Evolutionary conservation across 2,329 filamentous ascomycete genomes (phyloP).

Genomic region (Emmonsia crescens): DNA sequence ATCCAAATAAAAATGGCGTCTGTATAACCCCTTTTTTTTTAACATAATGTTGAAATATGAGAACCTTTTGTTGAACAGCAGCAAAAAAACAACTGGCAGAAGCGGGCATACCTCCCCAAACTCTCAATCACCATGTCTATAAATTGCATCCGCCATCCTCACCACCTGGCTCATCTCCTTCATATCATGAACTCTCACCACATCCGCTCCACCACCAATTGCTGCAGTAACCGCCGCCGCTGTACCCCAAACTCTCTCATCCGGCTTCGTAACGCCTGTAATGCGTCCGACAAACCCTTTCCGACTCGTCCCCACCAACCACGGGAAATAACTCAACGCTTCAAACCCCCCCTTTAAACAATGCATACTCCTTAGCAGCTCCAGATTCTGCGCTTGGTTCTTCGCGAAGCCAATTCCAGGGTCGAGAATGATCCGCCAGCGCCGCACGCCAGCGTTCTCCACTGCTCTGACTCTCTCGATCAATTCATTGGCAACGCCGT

Average conservation of each 20-base stretch:
- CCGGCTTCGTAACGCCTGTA: constrained; percentile 62
- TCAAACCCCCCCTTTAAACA: constrained; percentile 8
- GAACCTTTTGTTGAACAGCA: background rate
- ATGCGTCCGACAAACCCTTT: constrained; percentile 81
- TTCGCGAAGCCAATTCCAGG: constrained; percentile 95
- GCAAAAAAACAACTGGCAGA: too few species aligned
- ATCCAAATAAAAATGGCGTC: background rate
- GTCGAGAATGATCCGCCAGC: constrained; percentile 92
- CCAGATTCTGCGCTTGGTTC: constrained; percentile 65
- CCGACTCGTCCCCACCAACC: constrained; percentile 79
- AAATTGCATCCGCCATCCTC: constrained; percentile 75
- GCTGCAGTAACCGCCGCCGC: constrained; percentile 79
- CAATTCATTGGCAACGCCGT: constrained; percentile 58
- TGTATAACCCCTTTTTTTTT: too few species aligned
- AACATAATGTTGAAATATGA: background rate
- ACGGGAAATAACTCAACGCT: constrained; percentile 55
- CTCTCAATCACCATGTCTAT: constrained; percentile 13
- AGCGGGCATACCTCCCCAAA: too few species aligned
- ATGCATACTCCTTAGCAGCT: constrained; percentile 58
- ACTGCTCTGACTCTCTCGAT: constrained; percentile 60
- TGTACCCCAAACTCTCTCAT: constrained; percentile 70
- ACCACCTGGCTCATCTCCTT: constrained; percentile 74
- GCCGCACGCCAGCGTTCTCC: constrained; percentile 68
- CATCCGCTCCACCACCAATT: constrained; percentile 76
- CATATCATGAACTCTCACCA: constrained; percentile 87